Evolutionary conservation across 257 asterid species (phyloP), one percentile per base, ranked within the genome.

Genomic region (Orobanche coerulescens): DNA sequence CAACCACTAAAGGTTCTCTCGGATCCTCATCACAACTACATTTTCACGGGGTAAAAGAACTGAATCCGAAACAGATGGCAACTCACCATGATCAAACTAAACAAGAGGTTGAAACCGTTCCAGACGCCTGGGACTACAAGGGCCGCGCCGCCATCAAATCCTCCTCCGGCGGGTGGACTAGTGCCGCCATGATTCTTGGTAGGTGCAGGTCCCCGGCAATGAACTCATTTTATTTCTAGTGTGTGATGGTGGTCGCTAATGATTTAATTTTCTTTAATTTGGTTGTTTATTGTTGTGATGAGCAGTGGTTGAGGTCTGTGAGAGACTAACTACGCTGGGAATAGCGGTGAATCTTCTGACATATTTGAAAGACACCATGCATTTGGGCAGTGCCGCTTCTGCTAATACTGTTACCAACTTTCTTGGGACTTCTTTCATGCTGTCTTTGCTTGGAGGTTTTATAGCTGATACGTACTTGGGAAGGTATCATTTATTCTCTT

Each of bases 121-220:
- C 73, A 1, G 95, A 89, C 64, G 94, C 95, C 39, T 86, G 86
- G 91, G 92, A 89, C 74, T 89, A 70, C 82, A 86, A 84, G 61
- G 94, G 96, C 73, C 81, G 82, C 40, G 75, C 79, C 26, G 88
- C 94, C 70, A 11, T 75, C 48, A 67, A 59, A 36, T 82, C 96
- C 75, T 60, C 78, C 55, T 76, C 95, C 64, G 96, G 96, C 28
- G 95, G 96, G 25, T 89, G 96, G 97, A 20, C 74, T 25, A 62
- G 84, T 31, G 81, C 97, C 11, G 94, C 95, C 78, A 89, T 79
- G 91, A 89, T 89, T 71, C 78, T 89, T 57, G 96, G 96, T 84
- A 23, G 16, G 2, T 33, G 96, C 82, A 23, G 16, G 2, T 33
- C 46, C 23, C 34, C 22, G n/a, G n/a, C n/a, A n/a, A n/a, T n/a